Evolutionary conservation across 805 yeast genomes (phyloP).

Genomic region (Barnettozyma vustinii): DNA sequence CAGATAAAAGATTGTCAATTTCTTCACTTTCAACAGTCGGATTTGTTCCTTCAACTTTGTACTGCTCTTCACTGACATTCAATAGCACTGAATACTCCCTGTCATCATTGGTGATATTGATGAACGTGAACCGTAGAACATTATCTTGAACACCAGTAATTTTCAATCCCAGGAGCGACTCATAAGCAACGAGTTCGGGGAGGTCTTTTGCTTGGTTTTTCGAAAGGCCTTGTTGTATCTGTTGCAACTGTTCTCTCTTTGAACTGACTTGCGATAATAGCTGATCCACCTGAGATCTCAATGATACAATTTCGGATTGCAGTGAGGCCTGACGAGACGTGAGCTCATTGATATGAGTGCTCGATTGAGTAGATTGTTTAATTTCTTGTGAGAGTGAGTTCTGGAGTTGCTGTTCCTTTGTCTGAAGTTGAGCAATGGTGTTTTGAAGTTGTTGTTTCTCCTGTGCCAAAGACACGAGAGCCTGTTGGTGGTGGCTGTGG

Average conservation of each 20-base stretch:
- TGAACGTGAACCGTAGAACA: slow-evolving; percentile 42
- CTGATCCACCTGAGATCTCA: slow-evolving; percentile 30
- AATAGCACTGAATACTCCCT: slow-evolving; percentile 39
- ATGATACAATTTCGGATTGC: slow-evolving; percentile 23
- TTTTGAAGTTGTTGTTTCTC: background rate
- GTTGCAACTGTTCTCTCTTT: slow-evolving; percentile 29
- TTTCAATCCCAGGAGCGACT: slow-evolving; percentile 47
- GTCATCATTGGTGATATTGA: slow-evolving; percentile 40
- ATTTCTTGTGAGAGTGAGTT: slow-evolving; percentile 10
- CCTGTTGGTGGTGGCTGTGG: background rate
- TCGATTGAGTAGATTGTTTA: slow-evolving; percentile 28
- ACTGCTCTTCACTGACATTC: slow-evolving; percentile 38
- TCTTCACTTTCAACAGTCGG: slow-evolving; percentile 33
- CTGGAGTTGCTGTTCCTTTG: slow-evolving; percentile 11
- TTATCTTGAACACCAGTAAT: slow-evolving; percentile 47
- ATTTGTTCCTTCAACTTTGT: slow-evolving; percentile 30
- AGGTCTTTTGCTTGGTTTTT: slow-evolving; percentile 42
- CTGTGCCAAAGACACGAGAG: background rate
- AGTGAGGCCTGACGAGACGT: slow-evolving; percentile 32
- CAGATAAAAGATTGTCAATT: slow-evolving; percentile 12
- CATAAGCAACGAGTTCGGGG: slow-evolving; percentile 49
- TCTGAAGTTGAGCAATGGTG: background rate
- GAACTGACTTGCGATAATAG: slow-evolving; percentile 28
- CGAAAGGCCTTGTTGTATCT: slow-evolving; percentile 31
- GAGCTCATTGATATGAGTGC: slow-evolving; percentile 29